Evolutionary conservation across 306 rosid species (phyloP), one percentile per base, ranked within the genome.

Genomic region (Benincasa hispida): DNA sequence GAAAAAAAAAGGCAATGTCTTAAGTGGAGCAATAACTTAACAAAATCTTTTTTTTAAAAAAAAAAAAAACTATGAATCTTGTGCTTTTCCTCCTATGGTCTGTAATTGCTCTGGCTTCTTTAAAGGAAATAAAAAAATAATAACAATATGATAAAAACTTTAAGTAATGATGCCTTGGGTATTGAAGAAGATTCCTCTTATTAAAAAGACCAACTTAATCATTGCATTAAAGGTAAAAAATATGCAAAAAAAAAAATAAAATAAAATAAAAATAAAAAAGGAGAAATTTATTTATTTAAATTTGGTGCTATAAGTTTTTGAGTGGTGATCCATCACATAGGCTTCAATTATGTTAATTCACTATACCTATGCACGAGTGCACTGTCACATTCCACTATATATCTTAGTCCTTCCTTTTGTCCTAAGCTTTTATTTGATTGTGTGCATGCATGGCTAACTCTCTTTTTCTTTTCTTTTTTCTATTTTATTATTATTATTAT

Each of bases 81-180:
- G 17, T 72, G 76, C 76, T 72, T 72, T 72, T 42, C 41, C 35
- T 72, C 42, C 76, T 72, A 48, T 72, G 76, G 76, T 18, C 76
- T 72, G 76, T 50, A 72, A 47, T 72, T 48, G 19, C 60, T 72
- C 76, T 72, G 58, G 19, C 76, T 48, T 72, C 76, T 72, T 72
- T 72, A 70, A 47, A 39, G 17, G 3, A 3, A 42, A 67, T 8
- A n/a, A n/a, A n/a, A n/a, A n/a, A n/a, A n/a, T n/a, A n/a, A n/a
- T 8, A 63, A 34, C 18, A 18, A 34, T 35, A 3, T 32, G 5
- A 32, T 32, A 32, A 2, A n/a, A 53, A 53, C 57, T 53, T 28
- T 7, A 50, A 11, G 60, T 55, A 34, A 54, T 55, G 63, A 74
- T 74, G 50, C n/a, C 18, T 53, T 54, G 39, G 76, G 76, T 51